Conservation (phyloP, 345 rosid species). For the Eucalyptus regnans region DNA sequence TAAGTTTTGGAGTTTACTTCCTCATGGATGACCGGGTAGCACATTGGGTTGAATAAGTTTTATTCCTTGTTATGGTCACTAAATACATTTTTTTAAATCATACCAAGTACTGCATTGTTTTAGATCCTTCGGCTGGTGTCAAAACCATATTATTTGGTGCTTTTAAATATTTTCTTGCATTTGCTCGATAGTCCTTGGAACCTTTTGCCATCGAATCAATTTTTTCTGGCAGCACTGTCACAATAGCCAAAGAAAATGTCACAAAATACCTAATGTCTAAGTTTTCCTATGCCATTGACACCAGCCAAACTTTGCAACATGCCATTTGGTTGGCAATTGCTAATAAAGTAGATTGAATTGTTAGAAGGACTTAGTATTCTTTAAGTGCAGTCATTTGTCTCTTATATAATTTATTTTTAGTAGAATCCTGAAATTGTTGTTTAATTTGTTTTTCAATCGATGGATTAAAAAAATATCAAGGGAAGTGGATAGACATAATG, state of each 20-base stretch:
- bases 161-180: not conserved
- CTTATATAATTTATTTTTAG: too few species aligned
- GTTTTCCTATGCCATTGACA: not conserved
- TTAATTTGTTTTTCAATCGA: too few species aligned
- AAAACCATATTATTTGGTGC: not conserved
- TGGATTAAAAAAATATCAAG: too few species aligned
- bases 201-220: not conserved
- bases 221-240: not conserved
- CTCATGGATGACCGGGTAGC: not conserved
- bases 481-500: too few species aligned
- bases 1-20: not conserved
- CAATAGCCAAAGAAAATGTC: not conserved
- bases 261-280: not conserved
- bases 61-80: not conserved
- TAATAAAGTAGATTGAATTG: too few species aligned
- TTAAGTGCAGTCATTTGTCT: accelerated
- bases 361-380: too few species aligned
- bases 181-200: not conserved
- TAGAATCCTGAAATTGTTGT: too few species aligned
- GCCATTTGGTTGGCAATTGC: not conserved
- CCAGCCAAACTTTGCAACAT: not conserved
- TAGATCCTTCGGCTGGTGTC: not conserved
- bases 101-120: not conserved
- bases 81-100: not conserved
- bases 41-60: not conserved